Conservation (phyloP, 805 yeast species). For the Candida broadrunensis region DNA sequence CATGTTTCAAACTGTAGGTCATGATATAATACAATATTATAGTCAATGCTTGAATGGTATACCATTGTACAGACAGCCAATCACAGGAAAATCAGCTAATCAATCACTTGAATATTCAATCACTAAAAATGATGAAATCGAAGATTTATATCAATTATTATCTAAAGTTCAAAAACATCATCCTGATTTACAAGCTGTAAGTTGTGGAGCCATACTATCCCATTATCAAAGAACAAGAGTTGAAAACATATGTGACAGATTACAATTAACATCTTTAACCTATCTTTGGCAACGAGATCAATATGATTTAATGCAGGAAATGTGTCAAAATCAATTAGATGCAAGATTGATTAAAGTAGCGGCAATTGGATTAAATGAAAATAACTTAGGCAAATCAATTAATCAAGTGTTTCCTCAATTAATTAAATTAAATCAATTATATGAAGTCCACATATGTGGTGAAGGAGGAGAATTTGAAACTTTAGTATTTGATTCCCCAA, state of each 20-base stretch:
- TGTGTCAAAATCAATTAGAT: slow-evolving; percentile 64
- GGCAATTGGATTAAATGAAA: slow-evolving; percentile 72
- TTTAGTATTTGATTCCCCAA: slow-evolving; percentile 85
- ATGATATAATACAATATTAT: slow-evolving; percentile 66
- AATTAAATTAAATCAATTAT: slow-evolving; percentile 53
- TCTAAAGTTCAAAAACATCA: slow-evolving; percentile 44
- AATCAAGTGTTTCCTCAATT: slow-evolving; percentile 60
- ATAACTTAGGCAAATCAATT: slow-evolving; percentile 68
- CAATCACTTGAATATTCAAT: slow-evolving; percentile 63
- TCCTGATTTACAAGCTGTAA: slow-evolving; percentile 80
- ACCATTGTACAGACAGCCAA: slow-evolving; percentile 72
- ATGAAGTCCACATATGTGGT: slow-evolving; percentile 92
- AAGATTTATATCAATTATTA: slow-evolving; percentile 65
- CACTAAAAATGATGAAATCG: slow-evolving; percentile 83
- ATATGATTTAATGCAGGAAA: slow-evolving; percentile 73
- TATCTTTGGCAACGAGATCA: slow-evolving; percentile 93
- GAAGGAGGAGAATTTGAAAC: slow-evolving; percentile 99
- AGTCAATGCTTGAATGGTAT: slow-evolving; percentile 69
- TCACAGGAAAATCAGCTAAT: slow-evolving; percentile 61
- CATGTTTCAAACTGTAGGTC: slow-evolving; percentile 98
- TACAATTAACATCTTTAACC: slow-evolving; percentile 67
- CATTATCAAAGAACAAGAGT: slow-evolving; percentile 95
- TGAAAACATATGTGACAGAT: slow-evolving; percentile 79
- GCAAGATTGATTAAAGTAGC: slow-evolving; percentile 92
- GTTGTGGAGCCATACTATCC: slow-evolving; percentile 94